Percentiles rank a stretch among this genome's conserved stretches.
Evolutionary conservation across 495 filamentous ascomycete species (phyloP).

Genomic region (Penicillium odoratum): DNA sequence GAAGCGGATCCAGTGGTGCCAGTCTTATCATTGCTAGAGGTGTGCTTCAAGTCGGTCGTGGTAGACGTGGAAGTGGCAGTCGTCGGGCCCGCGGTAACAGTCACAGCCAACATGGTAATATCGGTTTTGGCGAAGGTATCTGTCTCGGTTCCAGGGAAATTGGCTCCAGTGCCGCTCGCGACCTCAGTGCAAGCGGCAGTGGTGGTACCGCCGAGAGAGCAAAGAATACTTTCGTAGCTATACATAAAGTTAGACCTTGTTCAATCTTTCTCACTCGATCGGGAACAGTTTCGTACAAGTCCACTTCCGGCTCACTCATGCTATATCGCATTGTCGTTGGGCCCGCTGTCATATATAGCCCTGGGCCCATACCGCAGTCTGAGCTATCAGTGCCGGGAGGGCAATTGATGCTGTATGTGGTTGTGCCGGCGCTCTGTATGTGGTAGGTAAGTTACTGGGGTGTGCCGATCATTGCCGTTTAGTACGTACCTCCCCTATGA

Average conservation of each 20-base stretch:
- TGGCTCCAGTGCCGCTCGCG: conserved; percentile 26
- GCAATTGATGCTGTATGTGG: conserved; percentile 43
- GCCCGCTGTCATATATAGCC: conserved; percentile 32
- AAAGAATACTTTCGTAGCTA: conserved; percentile 32
- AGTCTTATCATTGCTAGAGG: background rate
- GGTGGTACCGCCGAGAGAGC: conserved; percentile 36
- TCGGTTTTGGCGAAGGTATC: conserved; percentile 16
- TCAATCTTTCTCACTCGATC: background rate
- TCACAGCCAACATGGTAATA: conserved; percentile 30
- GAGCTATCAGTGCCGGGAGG: conserved; percentile 28
- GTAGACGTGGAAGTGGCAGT: conserved; percentile 11
- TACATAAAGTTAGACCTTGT: background rate
- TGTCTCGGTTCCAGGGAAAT: conserved; percentile 24
- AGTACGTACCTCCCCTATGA: conserved; percentile 33
- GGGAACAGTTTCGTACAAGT: background rate
- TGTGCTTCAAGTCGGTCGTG: conserved; percentile 1
- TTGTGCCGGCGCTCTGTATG: conserved; percentile 32
- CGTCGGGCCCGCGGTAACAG: conserved; percentile 31
- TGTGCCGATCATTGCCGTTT: background rate
- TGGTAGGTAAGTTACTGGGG: conserved; percentile 3
- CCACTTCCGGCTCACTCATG: conserved; percentile 15
- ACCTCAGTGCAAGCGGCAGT: conserved; percentile 37
- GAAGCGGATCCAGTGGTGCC: background rate
- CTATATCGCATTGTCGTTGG: conserved; percentile 23
- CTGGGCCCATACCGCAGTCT: conserved; percentile 37